Evolutionary conservation across 306 rosid species (phyloP).

Genomic region (Trichosanthes truncata): DNA sequence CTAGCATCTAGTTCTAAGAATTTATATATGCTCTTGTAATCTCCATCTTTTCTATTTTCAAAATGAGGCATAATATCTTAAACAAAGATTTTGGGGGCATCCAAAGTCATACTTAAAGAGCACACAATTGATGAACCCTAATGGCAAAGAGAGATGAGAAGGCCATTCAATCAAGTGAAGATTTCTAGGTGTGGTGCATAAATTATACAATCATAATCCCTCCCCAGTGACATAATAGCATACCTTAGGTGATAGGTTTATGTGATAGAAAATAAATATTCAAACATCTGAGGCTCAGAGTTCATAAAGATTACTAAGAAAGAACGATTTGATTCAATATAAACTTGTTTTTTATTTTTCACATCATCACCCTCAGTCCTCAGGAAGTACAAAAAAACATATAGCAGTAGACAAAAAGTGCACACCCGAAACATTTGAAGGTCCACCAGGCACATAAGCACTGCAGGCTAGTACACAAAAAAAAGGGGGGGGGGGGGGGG

Average conservation of each 20-base stretch:
- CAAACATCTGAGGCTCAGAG: not conserved
- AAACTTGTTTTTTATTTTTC: not conserved
- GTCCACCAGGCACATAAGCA: slow-evolving; percentile 79
- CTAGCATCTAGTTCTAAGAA: not conserved
- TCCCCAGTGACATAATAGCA: slow-evolving; percentile 13
- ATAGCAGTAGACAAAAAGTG: not conserved
- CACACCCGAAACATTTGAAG: slow-evolving; percentile 48
- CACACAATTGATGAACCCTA: not conserved
- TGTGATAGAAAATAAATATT: slow-evolving; percentile 19
- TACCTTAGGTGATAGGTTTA: slow-evolving; percentile 89
- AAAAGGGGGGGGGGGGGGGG: no score
- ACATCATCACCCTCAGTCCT: not conserved
- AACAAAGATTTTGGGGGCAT: not conserved
- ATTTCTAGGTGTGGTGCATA: not conserved
- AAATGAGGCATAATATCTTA: not conserved
- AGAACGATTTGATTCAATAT: not conserved
- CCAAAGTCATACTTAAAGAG: not conserved
- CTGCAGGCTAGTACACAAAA: slow-evolving; percentile 45
- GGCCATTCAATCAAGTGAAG: not conserved
- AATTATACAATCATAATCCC: slow-evolving; percentile 8
- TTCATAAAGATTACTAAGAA: not conserved
- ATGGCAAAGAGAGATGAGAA: not conserved
- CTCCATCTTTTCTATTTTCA: not conserved
- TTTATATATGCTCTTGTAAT: not conserved
- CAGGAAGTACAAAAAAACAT: not conserved